phyloP scores from a whole-genome alignment of 306 rosid genomes.

The Trifolium repens region DNA sequence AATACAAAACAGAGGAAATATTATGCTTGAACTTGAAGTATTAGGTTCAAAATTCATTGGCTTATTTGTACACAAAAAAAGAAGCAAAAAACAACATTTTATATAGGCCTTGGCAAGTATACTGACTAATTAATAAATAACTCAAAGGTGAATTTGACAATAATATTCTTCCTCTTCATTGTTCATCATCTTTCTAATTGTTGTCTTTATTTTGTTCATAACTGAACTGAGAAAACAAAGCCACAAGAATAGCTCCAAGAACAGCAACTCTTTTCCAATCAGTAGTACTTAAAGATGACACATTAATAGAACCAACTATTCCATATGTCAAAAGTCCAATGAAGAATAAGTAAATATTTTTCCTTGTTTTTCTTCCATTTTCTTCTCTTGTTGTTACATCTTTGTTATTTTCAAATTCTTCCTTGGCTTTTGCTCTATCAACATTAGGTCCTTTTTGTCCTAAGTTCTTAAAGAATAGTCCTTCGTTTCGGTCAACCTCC shows the following conservation, averaged over 20 bases:
- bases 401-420: constrained; percentile 56
- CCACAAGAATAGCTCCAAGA: constrained; percentile 69
- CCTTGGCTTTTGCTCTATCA: constrained; percentile 51
- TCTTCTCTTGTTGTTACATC: constrained; percentile 51
- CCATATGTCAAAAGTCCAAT: constrained; percentile 62
- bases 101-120: no score
- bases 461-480: constrained; percentile 78
- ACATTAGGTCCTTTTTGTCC: constrained; percentile 45
- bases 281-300: constrained; percentile 44
- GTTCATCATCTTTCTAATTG: constrained; percentile 42
- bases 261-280: constrained; percentile 71
- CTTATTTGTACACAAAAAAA: no score
- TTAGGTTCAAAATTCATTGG: no score
- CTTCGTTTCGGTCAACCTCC: constrained; percentile 73
- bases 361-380: constrained; percentile 60
- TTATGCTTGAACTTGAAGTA: no score
- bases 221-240: constrained; percentile 58
- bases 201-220: constrained; percentile 64
- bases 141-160: no score
- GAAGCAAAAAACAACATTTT: no score
- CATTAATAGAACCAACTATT: constrained; percentile 59
- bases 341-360: constrained; percentile 65
- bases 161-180: constrained; percentile 14
- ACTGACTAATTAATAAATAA: no score
- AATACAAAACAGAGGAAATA: no score